Evolutionary conservation across 2,329 filamentous ascomycete genomes (phyloP).

Genomic region (Escovopsis sp.): DNA sequence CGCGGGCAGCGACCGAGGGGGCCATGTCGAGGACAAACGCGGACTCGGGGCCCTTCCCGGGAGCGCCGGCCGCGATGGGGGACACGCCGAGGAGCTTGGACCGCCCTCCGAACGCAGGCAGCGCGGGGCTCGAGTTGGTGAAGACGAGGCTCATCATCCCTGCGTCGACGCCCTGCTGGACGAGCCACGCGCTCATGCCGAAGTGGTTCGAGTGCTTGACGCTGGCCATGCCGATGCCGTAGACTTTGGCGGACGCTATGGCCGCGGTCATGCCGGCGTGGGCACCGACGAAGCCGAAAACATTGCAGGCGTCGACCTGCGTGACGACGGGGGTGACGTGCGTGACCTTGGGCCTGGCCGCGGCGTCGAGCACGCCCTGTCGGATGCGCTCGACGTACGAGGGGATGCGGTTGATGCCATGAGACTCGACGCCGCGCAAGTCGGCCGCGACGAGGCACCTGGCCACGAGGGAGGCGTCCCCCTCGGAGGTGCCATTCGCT

Average conservation of each 20-base stretch:
- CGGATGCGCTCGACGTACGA: constrained; percentile 63
- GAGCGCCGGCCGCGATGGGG: constrained; percentile 62
- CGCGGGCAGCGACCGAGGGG: constrained; percentile 51
- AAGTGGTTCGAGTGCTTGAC: constrained; percentile 70
- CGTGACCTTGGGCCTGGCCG: constrained; percentile 39
- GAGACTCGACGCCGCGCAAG: constrained; percentile 64
- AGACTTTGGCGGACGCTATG: constrained; percentile 46
- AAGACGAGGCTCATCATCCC: constrained; percentile 57
- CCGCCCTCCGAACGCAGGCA: constrained; percentile 56
- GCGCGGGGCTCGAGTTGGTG: constrained; percentile 55
- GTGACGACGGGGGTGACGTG: constrained; percentile 57
- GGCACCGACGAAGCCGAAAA: constrained; percentile 61
- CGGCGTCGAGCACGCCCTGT: constrained; percentile 49
- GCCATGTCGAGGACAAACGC: constrained; percentile 64
- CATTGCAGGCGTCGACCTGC: constrained; percentile 52
- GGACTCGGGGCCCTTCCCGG: constrained; percentile 35
- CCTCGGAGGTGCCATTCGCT: constrained; percentile 42
- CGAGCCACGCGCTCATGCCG: constrained; percentile 70
- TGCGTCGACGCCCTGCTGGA: constrained; percentile 60
- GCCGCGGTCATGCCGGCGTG: constrained; percentile 50
- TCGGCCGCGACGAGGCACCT: constrained; percentile 57
- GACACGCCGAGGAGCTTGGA: constrained; percentile 58
- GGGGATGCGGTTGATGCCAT: constrained; percentile 61
- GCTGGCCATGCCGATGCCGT: constrained; percentile 61
- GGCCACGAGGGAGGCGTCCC: constrained; percentile 49